A percentile compares a stretch with the other conserved stretches of the same genome.
Evolutionary conservation across 1,284 basidiomycete genomes (phyloP).

Genomic region (Trichosporon ovoides): DNA sequence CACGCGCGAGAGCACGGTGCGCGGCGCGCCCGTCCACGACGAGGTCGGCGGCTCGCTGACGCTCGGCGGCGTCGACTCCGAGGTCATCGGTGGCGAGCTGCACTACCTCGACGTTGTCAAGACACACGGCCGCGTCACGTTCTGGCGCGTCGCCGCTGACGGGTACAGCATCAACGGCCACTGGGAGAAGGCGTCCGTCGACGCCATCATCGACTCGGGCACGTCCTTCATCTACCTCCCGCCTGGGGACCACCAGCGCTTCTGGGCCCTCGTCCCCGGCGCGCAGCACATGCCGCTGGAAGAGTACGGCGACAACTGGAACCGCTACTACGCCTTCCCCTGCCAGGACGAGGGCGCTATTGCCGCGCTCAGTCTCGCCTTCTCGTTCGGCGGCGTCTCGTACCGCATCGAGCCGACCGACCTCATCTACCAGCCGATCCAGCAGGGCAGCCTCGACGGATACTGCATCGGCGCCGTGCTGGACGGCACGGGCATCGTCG

Average conservation of each 20-base stretch:
- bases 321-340: constrained; percentile 17
- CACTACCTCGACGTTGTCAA: constrained; percentile 59
- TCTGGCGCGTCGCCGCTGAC: constrained; percentile 9
- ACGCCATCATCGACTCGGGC: constrained; percentile 8
- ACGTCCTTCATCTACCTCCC: constrained; percentile 3
- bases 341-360: constrained; percentile 13
- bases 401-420: constrained; percentile 9
- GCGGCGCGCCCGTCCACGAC: background rate
- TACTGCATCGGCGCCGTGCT: background rate
- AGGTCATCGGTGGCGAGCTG: constrained; percentile 66
- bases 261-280: background rate
- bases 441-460: background rate
- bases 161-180: constrained; percentile 9
- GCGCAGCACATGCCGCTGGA: background rate
- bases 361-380: background rate
- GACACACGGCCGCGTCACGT: background rate
- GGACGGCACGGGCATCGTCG: background rate
- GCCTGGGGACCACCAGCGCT: background rate
- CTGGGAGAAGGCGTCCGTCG: background rate
- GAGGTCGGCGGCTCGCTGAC: constrained; percentile 63
- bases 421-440: background rate
- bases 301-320: constrained; percentile 1
- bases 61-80: constrained; percentile 54
- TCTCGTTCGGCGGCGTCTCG: constrained; percentile 7
- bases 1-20: background rate